Conservation (phyloP, 129 eudicot species). For the Gnaphalium uliginosum region DNA sequence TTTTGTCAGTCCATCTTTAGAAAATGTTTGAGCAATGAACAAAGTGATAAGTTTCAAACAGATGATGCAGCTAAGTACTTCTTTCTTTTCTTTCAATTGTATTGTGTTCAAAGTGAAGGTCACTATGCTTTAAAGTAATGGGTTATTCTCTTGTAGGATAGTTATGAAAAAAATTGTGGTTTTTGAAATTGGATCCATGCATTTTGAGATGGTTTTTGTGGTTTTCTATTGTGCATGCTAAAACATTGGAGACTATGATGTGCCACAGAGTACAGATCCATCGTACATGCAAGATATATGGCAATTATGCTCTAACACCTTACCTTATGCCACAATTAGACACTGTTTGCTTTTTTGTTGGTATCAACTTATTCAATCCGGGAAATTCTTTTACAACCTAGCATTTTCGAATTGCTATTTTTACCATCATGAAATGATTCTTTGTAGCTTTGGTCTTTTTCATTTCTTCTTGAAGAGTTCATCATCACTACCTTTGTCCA, state of each 20-base stretch:
- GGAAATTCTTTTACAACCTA: neutral
- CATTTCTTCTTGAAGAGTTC: neutral
- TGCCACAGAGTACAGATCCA: too few relatives aligned
- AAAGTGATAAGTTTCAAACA: neutral
- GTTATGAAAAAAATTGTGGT: too few relatives aligned
- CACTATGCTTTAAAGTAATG: too few relatives aligned
- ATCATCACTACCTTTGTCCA: neutral
- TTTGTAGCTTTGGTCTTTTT: neutral
- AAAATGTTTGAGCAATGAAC: neutral
- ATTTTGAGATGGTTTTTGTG: too few relatives aligned
- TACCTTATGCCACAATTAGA: neutral
- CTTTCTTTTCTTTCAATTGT: neutral
- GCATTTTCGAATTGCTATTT: neutral
- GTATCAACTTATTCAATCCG: neutral
- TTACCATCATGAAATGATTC: neutral
- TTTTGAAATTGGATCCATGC: too few relatives aligned
- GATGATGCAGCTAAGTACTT: neutral
- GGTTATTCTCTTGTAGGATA: too few relatives aligned
- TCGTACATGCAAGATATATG: neutral
- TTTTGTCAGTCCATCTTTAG: neutral
- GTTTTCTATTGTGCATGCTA: too few relatives aligned
- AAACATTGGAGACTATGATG: too few relatives aligned
- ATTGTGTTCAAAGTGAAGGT: neutral
- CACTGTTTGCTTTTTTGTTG: neutral
- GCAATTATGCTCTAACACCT: neutral